Evolutionary conservation across 768 basidiomycete genomes (phyloP).

Genomic region (Leccinum aurantiacum): DNA sequence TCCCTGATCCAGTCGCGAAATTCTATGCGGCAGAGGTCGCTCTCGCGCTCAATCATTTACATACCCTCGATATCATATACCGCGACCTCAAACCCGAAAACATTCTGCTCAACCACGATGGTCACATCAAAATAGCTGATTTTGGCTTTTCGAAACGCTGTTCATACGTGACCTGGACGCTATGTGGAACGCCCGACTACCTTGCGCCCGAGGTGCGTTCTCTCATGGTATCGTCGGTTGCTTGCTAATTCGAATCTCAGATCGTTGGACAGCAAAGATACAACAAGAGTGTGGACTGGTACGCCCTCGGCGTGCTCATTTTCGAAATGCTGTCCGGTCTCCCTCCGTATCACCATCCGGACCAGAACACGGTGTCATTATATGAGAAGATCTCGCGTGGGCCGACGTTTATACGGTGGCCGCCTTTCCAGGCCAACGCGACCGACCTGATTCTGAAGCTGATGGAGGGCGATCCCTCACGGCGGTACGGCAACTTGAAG

Average conservation of each 20-base stretch:
- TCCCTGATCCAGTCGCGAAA: slow-evolving; percentile 96
- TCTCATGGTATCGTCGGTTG: slow-evolving; percentile 20
- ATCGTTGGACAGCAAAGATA: slow-evolving; percentile 82
- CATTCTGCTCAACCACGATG: slow-evolving; percentile 88
- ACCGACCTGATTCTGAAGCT: slow-evolving; percentile 88
- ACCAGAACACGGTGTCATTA: slow-evolving; percentile 79
- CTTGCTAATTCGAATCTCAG: slow-evolving; percentile 34
- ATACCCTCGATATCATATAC: slow-evolving; percentile 87
- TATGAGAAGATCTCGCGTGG: slow-evolving; percentile 91
- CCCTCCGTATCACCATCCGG: slow-evolving; percentile 90
- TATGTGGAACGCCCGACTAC: slow-evolving; percentile 96
- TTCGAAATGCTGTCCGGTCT: slow-evolving; percentile 98
- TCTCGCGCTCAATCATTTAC: slow-evolving; percentile 88
- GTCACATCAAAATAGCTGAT: slow-evolving; percentile 96
- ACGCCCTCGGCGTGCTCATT: slow-evolving; percentile 93
- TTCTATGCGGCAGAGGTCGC: slow-evolving; percentile 97
- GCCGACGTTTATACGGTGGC: slow-evolving; percentile 75
- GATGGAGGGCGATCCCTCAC: slow-evolving; percentile 85
- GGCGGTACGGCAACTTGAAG: slow-evolving; percentile 85
- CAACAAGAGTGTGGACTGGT: slow-evolving; percentile 98
- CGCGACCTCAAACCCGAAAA: slow-evolving; percentile 98
- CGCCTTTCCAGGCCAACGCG: slow-evolving; percentile 70
- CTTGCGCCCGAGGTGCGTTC: slow-evolving; percentile 86
- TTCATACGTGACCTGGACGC: slow-evolving; percentile 85
- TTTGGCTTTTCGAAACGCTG: slow-evolving; percentile 96